A percentile compares a stretch with the other conserved stretches of the same genome.
Conservation (phyloP, 768 basidiomycete genomes). For the Leucocoprinus birnbaumii region DNA sequence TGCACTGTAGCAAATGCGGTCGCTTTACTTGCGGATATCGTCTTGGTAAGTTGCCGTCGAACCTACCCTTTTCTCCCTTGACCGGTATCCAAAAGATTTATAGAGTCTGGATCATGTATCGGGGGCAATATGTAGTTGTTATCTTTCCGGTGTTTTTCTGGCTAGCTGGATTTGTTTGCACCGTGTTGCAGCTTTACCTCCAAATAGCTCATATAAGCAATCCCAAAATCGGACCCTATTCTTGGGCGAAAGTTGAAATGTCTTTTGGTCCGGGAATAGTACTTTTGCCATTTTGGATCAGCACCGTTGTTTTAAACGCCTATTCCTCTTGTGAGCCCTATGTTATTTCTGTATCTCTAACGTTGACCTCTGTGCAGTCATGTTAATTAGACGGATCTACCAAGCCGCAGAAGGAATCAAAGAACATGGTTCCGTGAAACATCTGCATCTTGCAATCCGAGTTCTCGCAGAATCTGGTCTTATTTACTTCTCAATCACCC, state of each 20-base stretch:
- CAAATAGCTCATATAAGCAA: background rate
- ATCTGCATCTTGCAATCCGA: background rate
- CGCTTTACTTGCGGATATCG: background rate
- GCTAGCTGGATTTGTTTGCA: background rate
- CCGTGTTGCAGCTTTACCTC: constrained; percentile 1
- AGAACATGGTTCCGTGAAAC: background rate
- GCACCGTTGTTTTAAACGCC: background rate
- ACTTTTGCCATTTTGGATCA: background rate
- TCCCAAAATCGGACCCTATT: background rate
- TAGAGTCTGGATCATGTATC: background rate
- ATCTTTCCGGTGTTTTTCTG: background rate
- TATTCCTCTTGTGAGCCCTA: background rate
- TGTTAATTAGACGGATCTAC: background rate
- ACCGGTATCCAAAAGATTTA: background rate
- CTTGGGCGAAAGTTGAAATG: background rate
- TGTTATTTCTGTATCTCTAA: too few relatives aligned
- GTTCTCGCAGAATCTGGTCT: background rate
- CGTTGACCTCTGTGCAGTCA: background rate
- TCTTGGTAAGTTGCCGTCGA: background rate
- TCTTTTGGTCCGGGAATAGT: background rate
- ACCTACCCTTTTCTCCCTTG: background rate
- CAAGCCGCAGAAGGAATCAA: background rate
- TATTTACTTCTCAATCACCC: background rate
- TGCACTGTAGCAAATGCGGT: background rate
- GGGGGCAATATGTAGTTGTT: background rate